These are phyloP conservation scores for Chondrostereum purpureum DNA, from an alignment of 1,284 basidiomycete species.

Conservation along the genomic window DNA sequence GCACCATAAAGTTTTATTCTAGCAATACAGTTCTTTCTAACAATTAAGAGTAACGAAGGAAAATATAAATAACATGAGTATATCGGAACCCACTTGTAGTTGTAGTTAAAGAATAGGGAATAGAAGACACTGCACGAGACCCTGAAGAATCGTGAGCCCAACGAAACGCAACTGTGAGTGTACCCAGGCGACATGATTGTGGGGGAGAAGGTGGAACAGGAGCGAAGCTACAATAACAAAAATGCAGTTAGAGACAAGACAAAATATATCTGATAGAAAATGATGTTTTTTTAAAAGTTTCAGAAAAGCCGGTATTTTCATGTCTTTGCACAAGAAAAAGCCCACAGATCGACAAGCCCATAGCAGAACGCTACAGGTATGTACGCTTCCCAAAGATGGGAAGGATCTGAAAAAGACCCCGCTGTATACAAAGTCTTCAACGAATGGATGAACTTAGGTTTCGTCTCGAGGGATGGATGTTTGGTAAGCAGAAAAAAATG, in stretches of 20 bases:
- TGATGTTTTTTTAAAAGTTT: too few relatives aligned
- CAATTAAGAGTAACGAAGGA: too few relatives aligned
- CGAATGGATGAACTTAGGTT: conserved; percentile 81
- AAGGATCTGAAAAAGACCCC: conserved; percentile 26
- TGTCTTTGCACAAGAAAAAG: conserved; percentile 31
- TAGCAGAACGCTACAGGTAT: conserved; percentile 44
- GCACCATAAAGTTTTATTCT: too few relatives aligned
- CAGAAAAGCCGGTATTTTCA: conserved; percentile 74
- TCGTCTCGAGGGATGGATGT: conserved; percentile 32
- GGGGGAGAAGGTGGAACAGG: neutral
- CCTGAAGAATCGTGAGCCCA: too few relatives aligned
- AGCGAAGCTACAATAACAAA: neutral
- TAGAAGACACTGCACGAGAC: too few relatives aligned
- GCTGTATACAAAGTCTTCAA: conserved; percentile 47
- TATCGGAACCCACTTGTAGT: too few relatives aligned
- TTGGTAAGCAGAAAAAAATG: conserved; percentile 3
- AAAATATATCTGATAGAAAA: neutral
- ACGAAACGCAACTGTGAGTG: too few relatives aligned
- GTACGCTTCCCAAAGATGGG: conserved; percentile 30
- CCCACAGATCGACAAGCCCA: conserved; percentile 28
- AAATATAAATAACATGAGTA: too few relatives aligned
- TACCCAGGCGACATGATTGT: neutral
- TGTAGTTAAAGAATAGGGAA: too few relatives aligned
- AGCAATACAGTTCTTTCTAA: too few relatives aligned
- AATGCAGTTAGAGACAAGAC: neutral